A percentile compares a stretch with the other conserved stretches of the same genome.
phyloP scores from a whole-genome alignment of 768 basidiomycete species.

The Astraeus odoratus region DNA sequence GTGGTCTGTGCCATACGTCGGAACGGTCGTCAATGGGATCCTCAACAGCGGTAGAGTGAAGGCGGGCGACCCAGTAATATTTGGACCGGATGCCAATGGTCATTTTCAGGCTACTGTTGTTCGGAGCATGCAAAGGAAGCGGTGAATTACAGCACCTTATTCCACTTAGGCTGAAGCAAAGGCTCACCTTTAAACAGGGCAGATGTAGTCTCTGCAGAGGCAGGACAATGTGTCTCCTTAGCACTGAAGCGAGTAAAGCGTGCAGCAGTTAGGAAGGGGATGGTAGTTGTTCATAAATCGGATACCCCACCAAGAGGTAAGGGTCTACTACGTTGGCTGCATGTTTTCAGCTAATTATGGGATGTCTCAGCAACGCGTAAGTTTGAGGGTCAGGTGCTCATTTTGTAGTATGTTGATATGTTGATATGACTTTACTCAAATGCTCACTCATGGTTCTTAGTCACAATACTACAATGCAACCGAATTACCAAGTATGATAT shows the following conservation, averaged over 20 bases:
- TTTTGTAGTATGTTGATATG: slow-evolving; percentile 65
- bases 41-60: slow-evolving; percentile 69
- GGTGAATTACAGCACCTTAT: slow-evolving; percentile 42
- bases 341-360: background rate
- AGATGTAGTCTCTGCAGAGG: slow-evolving; percentile 77
- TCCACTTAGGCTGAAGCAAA: background rate
- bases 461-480: slow-evolving; percentile 90
- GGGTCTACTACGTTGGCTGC: slow-evolving; percentile 3
- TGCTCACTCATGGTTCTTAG: slow-evolving; percentile 31
- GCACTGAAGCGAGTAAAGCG: slow-evolving; percentile 86
- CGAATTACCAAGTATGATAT: slow-evolving; percentile 74
- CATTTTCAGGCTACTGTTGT: slow-evolving; percentile 74
- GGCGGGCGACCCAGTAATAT: slow-evolving; percentile 71
- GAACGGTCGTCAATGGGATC: slow-evolving; percentile 81
- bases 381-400: slow-evolving; percentile 92
- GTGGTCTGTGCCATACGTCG: slow-evolving; percentile 84
- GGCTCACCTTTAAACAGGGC: slow-evolving; percentile 45
- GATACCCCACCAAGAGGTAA: slow-evolving; percentile 73
- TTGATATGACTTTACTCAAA: slow-evolving; percentile 2
- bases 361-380: slow-evolving; percentile 53
- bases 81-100: slow-evolving; percentile 92
- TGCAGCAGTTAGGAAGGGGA: slow-evolving; percentile 82
- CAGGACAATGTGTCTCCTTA: slow-evolving; percentile 91
- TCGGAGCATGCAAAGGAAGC: slow-evolving; percentile 91
- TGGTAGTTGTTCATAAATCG: slow-evolving; percentile 82